Base-by-base conservation (phyloP, 768 basidiomycete genomes). In the Suillus tomentosus region DNA sequence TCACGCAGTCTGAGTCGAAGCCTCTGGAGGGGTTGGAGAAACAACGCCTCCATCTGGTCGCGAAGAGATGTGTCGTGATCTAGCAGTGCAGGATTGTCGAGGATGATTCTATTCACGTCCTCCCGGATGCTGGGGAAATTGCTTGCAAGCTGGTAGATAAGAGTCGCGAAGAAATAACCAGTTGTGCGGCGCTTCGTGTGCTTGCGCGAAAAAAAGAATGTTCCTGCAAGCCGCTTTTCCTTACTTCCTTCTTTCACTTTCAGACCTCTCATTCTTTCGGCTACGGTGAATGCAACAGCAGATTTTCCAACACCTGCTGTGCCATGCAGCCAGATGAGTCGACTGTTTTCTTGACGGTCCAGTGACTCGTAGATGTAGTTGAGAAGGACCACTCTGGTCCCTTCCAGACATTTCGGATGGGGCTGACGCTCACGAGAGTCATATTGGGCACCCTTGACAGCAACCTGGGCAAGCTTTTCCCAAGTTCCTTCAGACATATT, bases 181-280 rank as follows among this genome's bases (percentile, higher is more conserved):
- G 45, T 45, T n/a, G 45, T 45, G 45, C 45, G 4, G n/a, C 45
- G 45, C 3, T 45, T 45, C 10, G n/a, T 45, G 45, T 45, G 45
- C 45, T 45, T 45, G 45, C n/a, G 45, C 45, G 15, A 27, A 17
- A 51, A 51, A 51, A 51, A 51, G 50, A 51, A 51, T 4, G 50
- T 24, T 51, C 50, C 50, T 17, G 50, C 45, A 5, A 45, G 45
- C 45, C n/a, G 45, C 45, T n/a, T 45, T n/a, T 45, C 45, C 45
- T n/a, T 45, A n/a, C 45, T 45, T n/a, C 19, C 45, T n/a, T 45
- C n/a, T 45, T 0, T 8, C 0, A 45, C 45, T 45, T 45, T 45
- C n/a, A 45, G 45, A 45, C n/a, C 19, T 45, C 45, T 45, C 45
- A 45, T 45, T n/a, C n/a, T 45, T 19, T 45, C 45, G n/a, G 45